Evolutionary conservation across 176 grass and related monocot species (phyloP), one percentile per base, ranked within the genome.

Genomic region (Musa itinerans): DNA sequence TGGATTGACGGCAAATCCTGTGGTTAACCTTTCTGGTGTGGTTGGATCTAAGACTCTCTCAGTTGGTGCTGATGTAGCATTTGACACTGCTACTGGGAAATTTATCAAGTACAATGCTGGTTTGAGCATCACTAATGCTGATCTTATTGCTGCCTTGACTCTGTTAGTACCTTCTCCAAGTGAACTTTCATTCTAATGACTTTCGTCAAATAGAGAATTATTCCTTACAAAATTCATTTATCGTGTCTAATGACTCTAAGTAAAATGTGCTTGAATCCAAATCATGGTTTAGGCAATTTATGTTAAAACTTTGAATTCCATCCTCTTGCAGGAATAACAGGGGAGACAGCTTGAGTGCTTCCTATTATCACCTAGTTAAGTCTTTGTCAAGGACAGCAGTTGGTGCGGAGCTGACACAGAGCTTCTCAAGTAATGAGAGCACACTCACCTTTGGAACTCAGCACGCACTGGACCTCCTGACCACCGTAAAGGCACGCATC

Each of bases 81-180:
- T 80, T 63, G 78, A 80, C 25, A 73, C 78, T 54, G 69, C 78
- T 49, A 64, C 34, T 73, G 78, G 78, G 56, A 73, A 80, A 48
- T 80, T 80, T 21, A 72, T 48, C 69, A 80, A 80, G 69, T 80
- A 63, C 78, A 80, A 80, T 64, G 68, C 69, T 80, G 78, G 78
- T 24, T 80, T 80, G 78, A 80, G 69, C 57, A 50, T 80, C 68
- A 80, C 15, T 5, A 65, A 80, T 73, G 68, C 34, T 13, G 78
- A 80, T 80, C 78, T 80, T 52, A 34, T 80, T 63, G 69, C 68
- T 62, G 69, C 56, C 43, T 63, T 80, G 22, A 73, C 43, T 51
- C n/a, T 80, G 78, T 80, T 49, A 80, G 78, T 80, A 34, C 24
- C 53, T 71, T 50, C 29, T 50, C 59, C n/a, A 50, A 15, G 10